Evolutionary conservation across 202 grass and related monocot species (phyloP).

Genomic region (Digitaria exilis): DNA sequence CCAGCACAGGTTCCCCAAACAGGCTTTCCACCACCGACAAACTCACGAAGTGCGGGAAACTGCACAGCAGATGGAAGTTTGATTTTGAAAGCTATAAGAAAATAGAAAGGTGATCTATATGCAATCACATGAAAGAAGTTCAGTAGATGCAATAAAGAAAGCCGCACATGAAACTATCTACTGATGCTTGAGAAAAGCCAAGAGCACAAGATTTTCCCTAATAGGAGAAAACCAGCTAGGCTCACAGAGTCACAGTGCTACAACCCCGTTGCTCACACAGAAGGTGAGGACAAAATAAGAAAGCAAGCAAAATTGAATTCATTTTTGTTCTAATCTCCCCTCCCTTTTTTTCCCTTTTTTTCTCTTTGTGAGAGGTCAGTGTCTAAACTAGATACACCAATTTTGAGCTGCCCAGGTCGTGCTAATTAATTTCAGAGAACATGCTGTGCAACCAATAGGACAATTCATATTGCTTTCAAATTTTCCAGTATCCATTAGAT

Average conservation of each 20-base stretch:
- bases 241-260: too few relatives aligned
- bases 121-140: background rate
- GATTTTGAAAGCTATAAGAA: background rate
- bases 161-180: background rate
- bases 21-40: constrained; percentile 80
- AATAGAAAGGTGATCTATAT: constrained; percentile 20
- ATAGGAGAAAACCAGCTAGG: too few relatives aligned
- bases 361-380: background rate
- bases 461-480: background rate
- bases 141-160: background rate
- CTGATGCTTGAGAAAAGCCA: background rate
- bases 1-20: constrained; percentile 99
- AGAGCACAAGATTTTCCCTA: background rate
- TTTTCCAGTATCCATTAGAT: background rate
- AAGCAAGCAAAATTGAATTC: background rate
- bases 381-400: background rate
- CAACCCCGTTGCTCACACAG: background rate
- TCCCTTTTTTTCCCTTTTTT: background rate
- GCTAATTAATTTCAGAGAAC: background rate
- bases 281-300: background rate
- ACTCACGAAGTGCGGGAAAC: constrained; percentile 95
- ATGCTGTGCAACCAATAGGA: background rate
- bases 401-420: background rate
- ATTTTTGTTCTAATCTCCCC: background rate
- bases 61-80: constrained; percentile 42